Conservation (phyloP, 345 rosid species). For the Rhodamnia argentea region DNA sequence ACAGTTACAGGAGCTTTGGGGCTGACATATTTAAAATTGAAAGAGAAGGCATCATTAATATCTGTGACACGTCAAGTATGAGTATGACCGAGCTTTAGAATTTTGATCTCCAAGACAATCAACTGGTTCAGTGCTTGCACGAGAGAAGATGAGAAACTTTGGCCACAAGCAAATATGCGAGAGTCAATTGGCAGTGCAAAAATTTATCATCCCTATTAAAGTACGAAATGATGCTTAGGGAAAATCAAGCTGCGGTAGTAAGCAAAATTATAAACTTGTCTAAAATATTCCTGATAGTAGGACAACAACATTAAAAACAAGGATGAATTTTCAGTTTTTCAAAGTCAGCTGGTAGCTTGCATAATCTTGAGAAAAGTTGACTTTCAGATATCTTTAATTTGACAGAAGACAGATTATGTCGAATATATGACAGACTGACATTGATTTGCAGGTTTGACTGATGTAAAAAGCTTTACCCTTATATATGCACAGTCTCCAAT, state of each 20-base stretch:
- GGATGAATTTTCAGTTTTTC: neutral
- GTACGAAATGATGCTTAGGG: neutral
- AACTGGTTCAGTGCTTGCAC: neutral
- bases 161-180: neutral
- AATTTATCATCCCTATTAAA: neutral
- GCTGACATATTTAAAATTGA: neutral
- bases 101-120: neutral
- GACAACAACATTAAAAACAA: neutral
- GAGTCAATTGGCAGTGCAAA: neutral
- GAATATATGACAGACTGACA: neutral
- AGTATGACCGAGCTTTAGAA: neutral
- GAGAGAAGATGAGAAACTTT: neutral
- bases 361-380: neutral
- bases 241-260: neutral
- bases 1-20: neutral
- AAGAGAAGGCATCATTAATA: neutral
- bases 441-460: neutral
- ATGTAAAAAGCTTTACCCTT: constrained; percentile 35
- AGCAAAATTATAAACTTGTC: neutral
- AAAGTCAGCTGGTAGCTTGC: neutral
- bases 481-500: constrained; percentile 71
- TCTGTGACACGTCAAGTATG: neutral
- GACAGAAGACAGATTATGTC: neutral
- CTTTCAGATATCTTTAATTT: neutral
- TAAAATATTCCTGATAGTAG: neutral